Conservation (phyloP, 2,329 filamentous ascomycete genomes). For the Periconia sp. region DNA sequence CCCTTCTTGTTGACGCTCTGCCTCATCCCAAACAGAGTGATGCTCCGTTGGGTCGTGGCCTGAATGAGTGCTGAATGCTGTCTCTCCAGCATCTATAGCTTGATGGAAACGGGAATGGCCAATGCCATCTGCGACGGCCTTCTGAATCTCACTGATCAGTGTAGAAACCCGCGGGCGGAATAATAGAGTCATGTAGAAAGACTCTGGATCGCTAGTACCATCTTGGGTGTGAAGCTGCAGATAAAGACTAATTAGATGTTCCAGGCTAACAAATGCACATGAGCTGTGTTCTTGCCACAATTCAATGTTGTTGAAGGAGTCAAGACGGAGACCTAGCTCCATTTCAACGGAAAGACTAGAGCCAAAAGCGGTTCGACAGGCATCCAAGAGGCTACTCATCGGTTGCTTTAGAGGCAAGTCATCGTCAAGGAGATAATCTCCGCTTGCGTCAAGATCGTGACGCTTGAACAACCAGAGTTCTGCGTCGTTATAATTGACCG, state of each 20-base stretch:
- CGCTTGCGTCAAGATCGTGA: slow-evolving; percentile 34
- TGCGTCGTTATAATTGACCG: slow-evolving; percentile 34
- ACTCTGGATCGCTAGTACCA: slow-evolving; percentile 57
- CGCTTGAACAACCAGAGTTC: slow-evolving; percentile 41
- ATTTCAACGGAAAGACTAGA: slow-evolving; percentile 61
- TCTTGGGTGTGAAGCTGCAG: slow-evolving; percentile 66
- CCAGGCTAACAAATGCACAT: slow-evolving; percentile 34
- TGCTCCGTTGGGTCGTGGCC: slow-evolving; percentile 26
- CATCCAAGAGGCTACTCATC: slow-evolving; percentile 62
- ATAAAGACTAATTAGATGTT: slow-evolving; percentile 65
- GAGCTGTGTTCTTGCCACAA: slow-evolving; percentile 39
- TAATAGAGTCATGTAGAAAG: slow-evolving; percentile 64
- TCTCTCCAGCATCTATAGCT: slow-evolving; percentile 33
- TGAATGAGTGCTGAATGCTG: slow-evolving; percentile 26
- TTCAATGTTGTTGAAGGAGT: slow-evolving; percentile 47
- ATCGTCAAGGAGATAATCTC: slow-evolving; percentile 38
- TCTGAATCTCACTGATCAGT: slow-evolving; percentile 59
- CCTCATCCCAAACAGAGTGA: slow-evolving; percentile 24
- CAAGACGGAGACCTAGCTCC: slow-evolving; percentile 53
- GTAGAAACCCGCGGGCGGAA: slow-evolving; percentile 61
- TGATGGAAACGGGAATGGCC: slow-evolving; percentile 58
- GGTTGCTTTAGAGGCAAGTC: slow-evolving; percentile 26
- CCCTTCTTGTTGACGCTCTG: slow-evolving; percentile 9
- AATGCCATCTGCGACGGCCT: slow-evolving; percentile 62
- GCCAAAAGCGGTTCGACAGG: slow-evolving; percentile 61